Conservation (phyloP, 2,329 filamentous ascomycete species). For the Aspergillus flavus region DNA sequence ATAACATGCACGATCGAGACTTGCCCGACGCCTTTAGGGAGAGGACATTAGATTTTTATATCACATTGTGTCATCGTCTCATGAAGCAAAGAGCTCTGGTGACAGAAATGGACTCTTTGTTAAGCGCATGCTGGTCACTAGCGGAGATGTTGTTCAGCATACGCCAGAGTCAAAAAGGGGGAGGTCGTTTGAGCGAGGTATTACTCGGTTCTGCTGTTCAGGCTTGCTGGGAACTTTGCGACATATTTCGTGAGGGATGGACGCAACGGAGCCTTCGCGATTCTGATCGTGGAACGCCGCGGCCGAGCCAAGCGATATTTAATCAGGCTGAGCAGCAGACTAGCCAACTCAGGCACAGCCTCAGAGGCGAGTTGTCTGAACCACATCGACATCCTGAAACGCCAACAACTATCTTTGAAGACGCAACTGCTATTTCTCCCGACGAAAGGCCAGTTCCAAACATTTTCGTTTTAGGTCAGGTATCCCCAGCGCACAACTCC, state of each 20-base stretch:
- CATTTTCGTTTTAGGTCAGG: constrained; percentile 81
- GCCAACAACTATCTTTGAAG: constrained; percentile 92
- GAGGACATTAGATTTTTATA: constrained; percentile 89
- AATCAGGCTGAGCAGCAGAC: constrained; percentile 58
- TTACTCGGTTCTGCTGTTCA: constrained; percentile 85
- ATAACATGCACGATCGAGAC: constrained; percentile 84
- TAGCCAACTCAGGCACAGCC: constrained; percentile 43
- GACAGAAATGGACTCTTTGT: constrained; percentile 78
- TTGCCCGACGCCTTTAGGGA: constrained; percentile 86
- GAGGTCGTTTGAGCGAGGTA: constrained; percentile 75
- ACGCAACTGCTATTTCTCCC: constrained; percentile 81
- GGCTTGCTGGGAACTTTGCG: constrained; percentile 91
- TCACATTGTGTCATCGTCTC: constrained; percentile 88
- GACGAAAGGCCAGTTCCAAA: constrained; percentile 81
- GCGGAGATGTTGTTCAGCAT: constrained; percentile 93
- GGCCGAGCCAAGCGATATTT: constrained; percentile 77
- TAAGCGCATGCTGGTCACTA: constrained; percentile 85
- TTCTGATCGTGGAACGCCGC: constrained; percentile 78
- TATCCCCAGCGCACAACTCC: constrained; percentile 52
- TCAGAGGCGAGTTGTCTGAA: constrained; percentile 28
- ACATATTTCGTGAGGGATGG: constrained; percentile 91
- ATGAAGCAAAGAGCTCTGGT: constrained; percentile 88
- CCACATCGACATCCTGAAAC: constrained; percentile 69
- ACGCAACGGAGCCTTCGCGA: constrained; percentile 70
- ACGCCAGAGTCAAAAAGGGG: constrained; percentile 77